These are phyloP conservation scores for Aechmea fasciata DNA, from an alignment of 176 grass and related monocot genomes.

Conservation along the genomic window DNA sequence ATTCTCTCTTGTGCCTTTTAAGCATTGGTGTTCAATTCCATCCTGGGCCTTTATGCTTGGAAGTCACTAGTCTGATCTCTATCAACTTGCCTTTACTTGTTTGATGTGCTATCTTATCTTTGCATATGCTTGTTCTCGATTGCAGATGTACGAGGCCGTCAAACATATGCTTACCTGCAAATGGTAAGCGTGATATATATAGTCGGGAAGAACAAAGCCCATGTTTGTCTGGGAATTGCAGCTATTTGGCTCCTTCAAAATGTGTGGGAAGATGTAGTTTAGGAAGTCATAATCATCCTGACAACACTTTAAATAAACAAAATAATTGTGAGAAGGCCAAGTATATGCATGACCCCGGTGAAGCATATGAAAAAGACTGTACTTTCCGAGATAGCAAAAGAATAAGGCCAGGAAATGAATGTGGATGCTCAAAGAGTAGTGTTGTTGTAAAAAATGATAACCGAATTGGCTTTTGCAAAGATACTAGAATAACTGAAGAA, in stretches of 20 bases:
- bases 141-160: conserved; percentile 36
- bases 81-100: neutral
- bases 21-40: no score
- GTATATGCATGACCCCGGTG: conserved; percentile 4
- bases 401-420: conserved; percentile 19
- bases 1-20: neutral
- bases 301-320: conserved; percentile 25
- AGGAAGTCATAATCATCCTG: conserved; percentile 22
- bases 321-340: conserved; percentile 26
- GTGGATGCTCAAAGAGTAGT: conserved; percentile 47
- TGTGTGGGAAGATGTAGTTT: conserved; percentile 30
- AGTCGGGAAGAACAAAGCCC: conserved; percentile 31
- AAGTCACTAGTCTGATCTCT: no score
- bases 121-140: conserved; percentile 23
- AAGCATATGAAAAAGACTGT: conserved; percentile 30
- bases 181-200: conserved; percentile 22
- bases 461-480: conserved; percentile 33
- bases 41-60: no score
- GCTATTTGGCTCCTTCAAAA: conserved; percentile 33
- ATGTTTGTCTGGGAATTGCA: conserved; percentile 33
- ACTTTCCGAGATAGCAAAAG: conserved; percentile 33
- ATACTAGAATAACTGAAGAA: conserved; percentile 33
- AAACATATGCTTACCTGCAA: conserved; percentile 24
- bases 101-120: conserved; percentile 20
- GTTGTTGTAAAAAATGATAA: conserved; percentile 20